Base-by-base conservation (phyloP, 352 stramenopile genomes). In the Plasmopara muralis region DNA sequence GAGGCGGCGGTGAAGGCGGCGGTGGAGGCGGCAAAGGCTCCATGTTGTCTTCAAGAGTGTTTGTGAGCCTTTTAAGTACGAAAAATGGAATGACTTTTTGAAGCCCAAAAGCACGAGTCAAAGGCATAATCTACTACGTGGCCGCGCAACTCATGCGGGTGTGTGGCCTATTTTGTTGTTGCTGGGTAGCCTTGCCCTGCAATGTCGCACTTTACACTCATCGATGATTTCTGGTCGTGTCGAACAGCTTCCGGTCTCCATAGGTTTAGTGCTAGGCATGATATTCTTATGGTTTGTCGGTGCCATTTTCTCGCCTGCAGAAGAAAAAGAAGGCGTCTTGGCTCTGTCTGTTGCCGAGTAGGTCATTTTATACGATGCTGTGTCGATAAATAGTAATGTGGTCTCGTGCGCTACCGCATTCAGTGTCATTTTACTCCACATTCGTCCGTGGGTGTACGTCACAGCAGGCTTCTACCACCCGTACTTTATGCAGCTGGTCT, bases 391-490 rank as follows among this genome's bases (percentile, higher is more conserved):
- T 6, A 20, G 6, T 35, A 2, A n/a, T 57, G 14, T 53, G 5
- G 46, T 37, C 6, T 42, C 31, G 5, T 41, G 10, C 40, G 9
- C 12, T 41, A 41, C 33, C 37, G 37, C 5, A 18, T 6, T 35
- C 10, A 94, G 84, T 58, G 82, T 81, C 46, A 94, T 94, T 46
- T 55, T 94, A 37, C 65, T 72, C 44, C 84, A 94, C 49, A 94
- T 94, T 28, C 81, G 84, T 3, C 84, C 84, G 16, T 94, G 84
- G 84, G 76, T 91, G 33, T 92, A 89, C 58, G 47, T 93, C 44
- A 92, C 84, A 6, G 75, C 84, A 7, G 82, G 82, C 5, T 94
- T 92, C 56, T 94, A 94, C 55, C 79, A 94, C 47, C 84, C 83
- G 14, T 68, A 90, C 52, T 50, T 89, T 12, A 29, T 87, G 7